These are phyloP conservation scores for Candida adriatica DNA, from an alignment of 805 yeast genomes.

Conservation along the genomic window DNA sequence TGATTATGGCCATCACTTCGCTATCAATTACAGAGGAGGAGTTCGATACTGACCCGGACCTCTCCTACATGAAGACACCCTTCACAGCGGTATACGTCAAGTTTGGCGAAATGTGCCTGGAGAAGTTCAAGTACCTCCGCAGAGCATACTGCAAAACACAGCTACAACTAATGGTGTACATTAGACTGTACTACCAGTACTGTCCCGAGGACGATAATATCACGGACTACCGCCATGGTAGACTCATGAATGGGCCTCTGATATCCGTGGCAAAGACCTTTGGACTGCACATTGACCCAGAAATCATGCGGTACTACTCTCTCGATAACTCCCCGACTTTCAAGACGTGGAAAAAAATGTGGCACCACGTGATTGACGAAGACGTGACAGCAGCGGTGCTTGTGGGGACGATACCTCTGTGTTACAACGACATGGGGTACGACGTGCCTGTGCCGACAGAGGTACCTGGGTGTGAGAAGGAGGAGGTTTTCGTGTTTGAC, in stretches of 20 bases:
- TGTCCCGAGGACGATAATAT: conserved; percentile 56
- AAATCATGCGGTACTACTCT: conserved; percentile 5
- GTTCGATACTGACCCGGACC: conserved; percentile 8
- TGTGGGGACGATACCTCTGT: conserved; percentile 13
- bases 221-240: conserved; percentile 42
- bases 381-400: conserved; percentile 13
- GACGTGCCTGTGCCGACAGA: conserved; percentile 24
- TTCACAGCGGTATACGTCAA: conserved; percentile 7
- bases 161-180: conserved; percentile 44
- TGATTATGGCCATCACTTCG: conserved; percentile 18
- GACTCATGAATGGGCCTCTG: conserved; percentile 38
- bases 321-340: conserved; percentile 9
- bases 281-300: conserved; percentile 55
- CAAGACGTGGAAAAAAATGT: conserved; percentile 21
- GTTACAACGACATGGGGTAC: conserved; percentile 15
- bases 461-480: conserved; percentile 28
- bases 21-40: conserved; percentile 15
- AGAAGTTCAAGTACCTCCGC: conserved; percentile 41
- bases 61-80: conserved; percentile 4
- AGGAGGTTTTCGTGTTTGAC: conserved; percentile 32
- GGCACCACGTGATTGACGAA: conserved; percentile 21
- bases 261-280: conserved; percentile 47
- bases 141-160: conserved; percentile 38
- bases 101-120: conserved; percentile 33
- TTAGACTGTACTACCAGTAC: conserved; percentile 40